These are phyloP conservation scores for Naganishia sp. DNA, from an alignment of 1,284 basidiomycete genomes.

Conservation along the genomic window DNA sequence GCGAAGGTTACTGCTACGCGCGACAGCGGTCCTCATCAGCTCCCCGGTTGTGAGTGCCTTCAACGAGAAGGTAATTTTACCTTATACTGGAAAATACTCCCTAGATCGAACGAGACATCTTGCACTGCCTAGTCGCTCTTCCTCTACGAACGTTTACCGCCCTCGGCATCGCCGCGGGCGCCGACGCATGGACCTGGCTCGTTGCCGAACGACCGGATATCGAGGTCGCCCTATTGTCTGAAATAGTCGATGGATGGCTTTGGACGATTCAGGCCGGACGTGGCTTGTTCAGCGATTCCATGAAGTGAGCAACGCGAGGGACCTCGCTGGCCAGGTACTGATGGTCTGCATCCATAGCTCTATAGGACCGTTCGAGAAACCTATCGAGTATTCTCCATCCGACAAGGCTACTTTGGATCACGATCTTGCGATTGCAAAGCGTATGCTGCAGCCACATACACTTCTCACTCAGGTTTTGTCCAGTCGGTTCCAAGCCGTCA, in stretches of 20 bases:
- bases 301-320: constrained; percentile 65
- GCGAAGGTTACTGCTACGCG: constrained; percentile 81
- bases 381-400: constrained; percentile 86
- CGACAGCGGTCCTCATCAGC: constrained; percentile 75
- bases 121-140: constrained; percentile 83
- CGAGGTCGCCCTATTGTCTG: constrained; percentile 75
- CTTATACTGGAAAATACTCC: background rate
- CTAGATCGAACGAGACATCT: constrained; percentile 79
- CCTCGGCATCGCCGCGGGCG: constrained; percentile 77
- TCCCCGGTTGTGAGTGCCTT: constrained; percentile 61
- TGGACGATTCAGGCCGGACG: constrained; percentile 72
- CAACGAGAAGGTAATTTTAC: background rate
- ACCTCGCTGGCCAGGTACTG: constrained; percentile 18
- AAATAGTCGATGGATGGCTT: constrained; percentile 85
- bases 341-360: constrained; percentile 59
- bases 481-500: constrained; percentile 88
- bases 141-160: constrained; percentile 91
- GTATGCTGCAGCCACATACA: constrained; percentile 77
- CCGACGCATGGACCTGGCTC: constrained; percentile 97
- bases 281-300: constrained; percentile 76
- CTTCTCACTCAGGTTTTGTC: constrained; percentile 86
- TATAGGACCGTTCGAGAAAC: constrained; percentile 80
- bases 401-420: constrained; percentile 82
- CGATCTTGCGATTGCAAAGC: constrained; percentile 67
- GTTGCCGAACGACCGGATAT: constrained; percentile 80